These are phyloP conservation scores for Boletus sensibilis DNA, from an alignment of 768 basidiomycete species.

Conservation along the genomic window DNA sequence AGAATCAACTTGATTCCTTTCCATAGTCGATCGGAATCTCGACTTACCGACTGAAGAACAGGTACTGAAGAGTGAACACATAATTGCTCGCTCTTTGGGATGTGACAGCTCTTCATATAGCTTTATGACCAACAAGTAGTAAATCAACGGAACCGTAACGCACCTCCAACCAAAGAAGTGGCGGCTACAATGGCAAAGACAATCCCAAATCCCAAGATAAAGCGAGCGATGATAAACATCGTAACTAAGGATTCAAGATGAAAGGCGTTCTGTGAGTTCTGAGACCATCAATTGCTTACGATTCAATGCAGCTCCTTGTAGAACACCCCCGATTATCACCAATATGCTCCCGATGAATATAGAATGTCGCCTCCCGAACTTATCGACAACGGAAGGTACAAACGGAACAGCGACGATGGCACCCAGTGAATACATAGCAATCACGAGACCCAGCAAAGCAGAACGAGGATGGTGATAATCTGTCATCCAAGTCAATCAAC, in stretches of 20 bases:
- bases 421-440: slow-evolving; percentile 58
- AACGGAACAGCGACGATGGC: slow-evolving; percentile 52
- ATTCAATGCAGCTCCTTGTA: slow-evolving; percentile 13
- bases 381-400: slow-evolving; percentile 4
- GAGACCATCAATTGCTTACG: neutral
- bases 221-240: slow-evolving; percentile 9
- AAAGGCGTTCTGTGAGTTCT: neutral
- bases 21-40: neutral
- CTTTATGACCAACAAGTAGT: neutral
- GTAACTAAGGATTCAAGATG: neutral
- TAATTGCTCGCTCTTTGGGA: slow-evolving; percentile 11
- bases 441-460: slow-evolving; percentile 54
- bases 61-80: neutral
- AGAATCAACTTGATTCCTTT: neutral
- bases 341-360: slow-evolving; percentile 11
- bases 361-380: slow-evolving; percentile 6
- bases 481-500: slow-evolving; percentile 16
- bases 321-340: slow-evolving; percentile 2
- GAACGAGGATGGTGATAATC: slow-evolving; percentile 57
- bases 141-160: neutral
- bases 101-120: slow-evolving; percentile 3
- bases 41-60: slow-evolving; percentile 5
- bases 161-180: slow-evolving; percentile 6
- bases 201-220: neutral
- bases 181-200: slow-evolving; percentile 1